Base-by-base conservation (phyloP, 1,284 basidiomycete species). In the Trametes versicolor region DNA sequence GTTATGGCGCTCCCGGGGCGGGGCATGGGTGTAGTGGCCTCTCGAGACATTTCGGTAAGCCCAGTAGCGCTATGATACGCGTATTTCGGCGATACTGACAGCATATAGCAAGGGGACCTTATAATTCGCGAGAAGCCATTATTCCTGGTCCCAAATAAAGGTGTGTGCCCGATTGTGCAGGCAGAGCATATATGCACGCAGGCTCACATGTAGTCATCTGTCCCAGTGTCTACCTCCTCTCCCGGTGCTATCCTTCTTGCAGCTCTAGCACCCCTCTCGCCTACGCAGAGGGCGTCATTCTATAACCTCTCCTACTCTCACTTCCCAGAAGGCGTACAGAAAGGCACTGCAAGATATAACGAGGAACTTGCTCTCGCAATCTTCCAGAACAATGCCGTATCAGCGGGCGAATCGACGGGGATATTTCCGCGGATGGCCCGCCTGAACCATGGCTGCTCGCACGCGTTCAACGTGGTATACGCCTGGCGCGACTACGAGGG, bases 371-470 rank as follows among this genome's bases (percentile, higher is more conserved):
- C 84, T 0, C 74, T 90, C 25, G 86, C 87, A 0, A 89, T 88
- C 62, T 87, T 89, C 73, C 83, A 88, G 72, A 89, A 88, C 4
- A 91, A 90, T 70, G 87, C 85, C 1, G 85, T 89, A 6, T 76
- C 83, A 2, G 60, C 60, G 1, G 83, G 85, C 12, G 85, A 83
- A 1, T 49, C 61, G 0, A 84, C 85, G 4, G 88, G 87, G 0
- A 78, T 91, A 17, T 90, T 90, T 71, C 87, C 87, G 15, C 78
- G 74, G 25, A 87, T 86, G 80, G 87, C 87, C 12, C 78, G 88
- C 50, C 69, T 90, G 60, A 91, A 91, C 69, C 88, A 90, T 66
- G 88, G 85, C 0, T 90, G 88, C 72, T 84, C 87, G 4, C 79
- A 81, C 60, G 86, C 87, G 10, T 89, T 90, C 76, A 89, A 89